A percentile compares a stretch with the other conserved stretches of the same genome.
These are phyloP conservation scores for Durio zibethinus DNA, from an alignment of 345 rosid genomes.

Conservation along the genomic window DNA sequence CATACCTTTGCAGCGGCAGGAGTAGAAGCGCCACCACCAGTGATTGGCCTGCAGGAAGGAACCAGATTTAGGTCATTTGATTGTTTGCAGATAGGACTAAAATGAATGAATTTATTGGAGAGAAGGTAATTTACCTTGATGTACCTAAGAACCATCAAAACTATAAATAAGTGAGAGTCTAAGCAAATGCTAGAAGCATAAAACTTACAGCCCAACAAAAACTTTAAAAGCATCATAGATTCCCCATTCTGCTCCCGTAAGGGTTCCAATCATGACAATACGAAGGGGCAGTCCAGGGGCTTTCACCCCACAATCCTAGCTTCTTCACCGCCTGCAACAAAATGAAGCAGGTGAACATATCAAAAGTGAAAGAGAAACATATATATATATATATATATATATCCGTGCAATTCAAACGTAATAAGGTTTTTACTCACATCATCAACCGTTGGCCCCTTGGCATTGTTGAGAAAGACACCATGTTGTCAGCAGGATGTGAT, in stretches of 20 bases:
- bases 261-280: conserved; percentile 92
- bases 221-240: conserved; percentile 94
- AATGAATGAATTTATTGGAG: not conserved
- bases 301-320: conserved; percentile 78
- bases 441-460: conserved; percentile 80
- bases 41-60: conserved; percentile 48
- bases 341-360: not conserved
- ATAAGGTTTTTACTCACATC: conserved; percentile 53
- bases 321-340: conserved; percentile 68
- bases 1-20: conserved; percentile 29
- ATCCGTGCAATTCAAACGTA: not conserved
- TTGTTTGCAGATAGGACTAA: not conserved
- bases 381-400: not conserved
- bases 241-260: conserved; percentile 91
- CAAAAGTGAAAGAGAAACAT: no score
- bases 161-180: not conserved
- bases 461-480: conserved; percentile 97
- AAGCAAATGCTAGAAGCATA: conserved; percentile 2
- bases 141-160: not conserved
- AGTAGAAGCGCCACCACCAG: conserved; percentile 60
- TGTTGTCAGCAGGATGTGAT: conserved; percentile 95
- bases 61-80: conserved; percentile 5
- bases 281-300: conserved; percentile 96
- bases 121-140: not conserved
- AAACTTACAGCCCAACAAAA: conserved; percentile 88